These are phyloP conservation scores for Carex myosuroides DNA, from an alignment of 176 grass and related monocot species.

Conservation along the genomic window DNA sequence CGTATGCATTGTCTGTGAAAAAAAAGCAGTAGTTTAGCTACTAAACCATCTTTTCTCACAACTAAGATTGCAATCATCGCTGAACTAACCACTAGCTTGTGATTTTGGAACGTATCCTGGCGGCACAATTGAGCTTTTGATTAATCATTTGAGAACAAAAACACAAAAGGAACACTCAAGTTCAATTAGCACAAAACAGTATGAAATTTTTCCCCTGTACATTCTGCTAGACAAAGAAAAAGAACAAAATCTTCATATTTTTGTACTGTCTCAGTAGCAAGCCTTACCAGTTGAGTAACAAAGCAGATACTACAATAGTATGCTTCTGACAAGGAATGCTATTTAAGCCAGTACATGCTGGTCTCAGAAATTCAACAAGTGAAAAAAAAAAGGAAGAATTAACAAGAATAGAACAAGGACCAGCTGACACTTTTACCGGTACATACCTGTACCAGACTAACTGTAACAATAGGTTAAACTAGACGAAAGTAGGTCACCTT, in stretches of 20 bases:
- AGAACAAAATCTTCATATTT: not conserved
- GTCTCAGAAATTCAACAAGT: not conserved
- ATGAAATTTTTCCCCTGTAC: not conserved
- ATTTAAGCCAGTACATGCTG: not conserved
- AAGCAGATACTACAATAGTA: not conserved
- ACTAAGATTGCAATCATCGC: not conserved
- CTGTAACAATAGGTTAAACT: not conserved
- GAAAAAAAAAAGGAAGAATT: not conserved
- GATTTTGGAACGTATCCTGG: not conserved
- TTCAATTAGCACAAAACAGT: not conserved
- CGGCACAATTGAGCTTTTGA: not conserved
- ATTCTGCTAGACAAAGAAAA: not conserved
- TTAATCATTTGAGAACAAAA: not conserved
- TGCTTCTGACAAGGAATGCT: not conserved
- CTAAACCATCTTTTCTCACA: not conserved
- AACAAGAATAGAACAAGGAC: not conserved
- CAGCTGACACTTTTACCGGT: not conserved
- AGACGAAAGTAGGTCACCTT: conserved; percentile 43
- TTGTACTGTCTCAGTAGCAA: not conserved
- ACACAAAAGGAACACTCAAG: not conserved
- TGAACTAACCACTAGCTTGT: not conserved
- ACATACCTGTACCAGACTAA: not conserved
- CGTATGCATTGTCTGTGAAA: conserved; percentile 30
- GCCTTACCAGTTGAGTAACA: not conserved
- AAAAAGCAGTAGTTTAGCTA: not conserved